Conservation (phyloP, 2,329 filamentous ascomycete genomes). For the Stagonosporopsis cucurbitacearum region DNA sequence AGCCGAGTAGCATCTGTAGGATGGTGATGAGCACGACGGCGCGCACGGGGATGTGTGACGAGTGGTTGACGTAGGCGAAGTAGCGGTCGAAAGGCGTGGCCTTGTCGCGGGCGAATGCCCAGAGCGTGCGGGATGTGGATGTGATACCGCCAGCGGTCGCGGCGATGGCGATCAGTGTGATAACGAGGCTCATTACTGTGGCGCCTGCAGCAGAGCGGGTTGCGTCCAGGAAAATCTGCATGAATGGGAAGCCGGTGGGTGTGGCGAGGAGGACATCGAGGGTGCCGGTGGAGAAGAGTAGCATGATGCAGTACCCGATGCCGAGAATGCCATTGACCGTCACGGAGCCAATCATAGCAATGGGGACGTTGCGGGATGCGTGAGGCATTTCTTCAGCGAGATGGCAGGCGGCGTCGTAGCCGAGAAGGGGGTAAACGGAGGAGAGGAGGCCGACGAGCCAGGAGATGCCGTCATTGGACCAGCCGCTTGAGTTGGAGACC, state of each 20-base stretch:
- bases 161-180: slow-evolving; percentile 23
- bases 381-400: slow-evolving; percentile 43
- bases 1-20: slow-evolving; percentile 35
- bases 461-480: slow-evolving; percentile 28
- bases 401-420: slow-evolving; percentile 54
- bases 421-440: slow-evolving; percentile 31
- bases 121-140: slow-evolving; percentile 49
- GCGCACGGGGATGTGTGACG: slow-evolving; percentile 45
- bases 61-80: slow-evolving; percentile 45
- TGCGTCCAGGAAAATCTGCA: slow-evolving; percentile 54
- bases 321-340: slow-evolving; percentile 56
- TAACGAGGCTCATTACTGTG: slow-evolving; percentile 49
- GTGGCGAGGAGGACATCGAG: slow-evolving; percentile 50
- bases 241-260: slow-evolving; percentile 52
- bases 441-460: slow-evolving; percentile 37
- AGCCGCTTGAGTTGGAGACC: slow-evolving; percentile 29
- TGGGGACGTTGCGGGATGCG: slow-evolving; percentile 37
- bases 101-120: slow-evolving; percentile 51
- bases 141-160: slow-evolving; percentile 39
- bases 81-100: slow-evolving; percentile 47
- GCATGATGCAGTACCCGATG: slow-evolving; percentile 51
- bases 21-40: slow-evolving; percentile 39
- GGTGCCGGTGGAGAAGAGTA: slow-evolving; percentile 54
- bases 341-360: slow-evolving; percentile 44
- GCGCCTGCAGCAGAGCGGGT: slow-evolving; percentile 42